phyloP scores from a whole-genome alignment of 176 grass and related monocot species.

The Juncus inflexus region DNA sequence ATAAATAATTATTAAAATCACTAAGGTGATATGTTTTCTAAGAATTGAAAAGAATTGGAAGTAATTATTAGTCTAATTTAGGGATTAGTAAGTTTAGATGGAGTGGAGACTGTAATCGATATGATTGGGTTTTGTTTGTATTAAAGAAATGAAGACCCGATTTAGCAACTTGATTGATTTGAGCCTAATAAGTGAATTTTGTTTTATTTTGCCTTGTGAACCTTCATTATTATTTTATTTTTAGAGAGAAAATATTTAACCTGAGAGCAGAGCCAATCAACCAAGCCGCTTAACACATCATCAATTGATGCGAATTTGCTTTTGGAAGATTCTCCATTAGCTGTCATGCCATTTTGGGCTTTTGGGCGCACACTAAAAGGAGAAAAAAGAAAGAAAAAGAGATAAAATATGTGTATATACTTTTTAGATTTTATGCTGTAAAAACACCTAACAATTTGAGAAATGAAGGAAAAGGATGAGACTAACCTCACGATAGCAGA shows the following conservation, averaged over 20 bases:
- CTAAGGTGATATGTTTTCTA: too few species aligned
- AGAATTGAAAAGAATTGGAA: too few species aligned
- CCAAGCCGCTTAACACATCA: slow-evolving; percentile 70
- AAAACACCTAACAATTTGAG: not conserved
- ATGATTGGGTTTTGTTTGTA: too few species aligned
- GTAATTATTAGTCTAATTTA: too few species aligned
- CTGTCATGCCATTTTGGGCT: slow-evolving; percentile 46
- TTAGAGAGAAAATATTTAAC: slow-evolving; percentile 32
- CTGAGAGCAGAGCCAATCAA: slow-evolving; percentile 93
- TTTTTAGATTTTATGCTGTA: slow-evolving; percentile 16
- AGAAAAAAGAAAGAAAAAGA: slow-evolving; percentile 29
- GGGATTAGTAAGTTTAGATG: too few species aligned
- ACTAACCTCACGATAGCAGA: slow-evolving; percentile 66
- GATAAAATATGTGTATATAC: slow-evolving; percentile 14
- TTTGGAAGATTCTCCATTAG: slow-evolving; percentile 77
- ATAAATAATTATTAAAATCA: not conserved
- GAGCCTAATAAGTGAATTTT: too few species aligned
- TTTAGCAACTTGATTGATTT: too few species aligned
- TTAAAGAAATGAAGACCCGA: too few species aligned
- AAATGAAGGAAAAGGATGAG: slow-evolving; percentile 6
- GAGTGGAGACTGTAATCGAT: too few species aligned
- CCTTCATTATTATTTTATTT: not conserved
- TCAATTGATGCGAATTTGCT: slow-evolving; percentile 67
- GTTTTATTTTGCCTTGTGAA: too few species aligned
- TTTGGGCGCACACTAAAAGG: slow-evolving; percentile 59